Base-by-base conservation (phyloP, 345 rosid species). In the Camelina neglecta region DNA sequence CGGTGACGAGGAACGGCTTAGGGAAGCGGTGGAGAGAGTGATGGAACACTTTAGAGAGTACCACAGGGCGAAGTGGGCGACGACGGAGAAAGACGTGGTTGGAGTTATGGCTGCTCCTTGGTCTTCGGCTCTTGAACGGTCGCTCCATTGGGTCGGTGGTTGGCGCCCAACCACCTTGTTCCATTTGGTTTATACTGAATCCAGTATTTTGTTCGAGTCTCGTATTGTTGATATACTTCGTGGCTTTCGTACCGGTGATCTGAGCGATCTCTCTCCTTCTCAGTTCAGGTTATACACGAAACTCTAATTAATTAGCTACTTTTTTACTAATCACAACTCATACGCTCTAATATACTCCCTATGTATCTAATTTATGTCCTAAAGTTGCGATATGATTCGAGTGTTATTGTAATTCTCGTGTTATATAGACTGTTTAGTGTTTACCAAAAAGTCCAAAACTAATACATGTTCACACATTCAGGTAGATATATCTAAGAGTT, bases 91-190 rank as follows among this genome's bases (percentile, higher is more conserved):
- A 12, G 93, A 91, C 50, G 89, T 89, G 6, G 62, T 88, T 8
- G 79, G 71, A 8, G 48, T 91, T 35, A 77, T 90, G 44, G 83
- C 90, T 1, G 83, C 95, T 4, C 90, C 94, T 0, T 93, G 98
- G 97, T 81, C 88, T 55, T 79, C 98, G 56, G 57, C 88, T 58
- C 87, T 93, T 4, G 97, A 91, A 83, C 81, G 93, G n/a, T 85
- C 94, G 1, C 96, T 93, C 73, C 87, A 88, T 49, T 91, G 97
- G 98, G 84, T 90, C 4, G 87, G 87, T 0, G 93, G 91, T 48
- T 93, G 94, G 88, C 71, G 96, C 31, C 96, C 97, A 75, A 88
- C 94, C 61, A 91, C 89, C 15, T 81, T 85, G 74, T 91, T 89
- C 81, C 97, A 91, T 75, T 77, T 93, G 41, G 80, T 93, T 49